Percentiles rank a stretch among this genome's conserved stretches.
phyloP scores from a whole-genome alignment of 305 asterid species.

The Fraxinus sp. region DNA sequence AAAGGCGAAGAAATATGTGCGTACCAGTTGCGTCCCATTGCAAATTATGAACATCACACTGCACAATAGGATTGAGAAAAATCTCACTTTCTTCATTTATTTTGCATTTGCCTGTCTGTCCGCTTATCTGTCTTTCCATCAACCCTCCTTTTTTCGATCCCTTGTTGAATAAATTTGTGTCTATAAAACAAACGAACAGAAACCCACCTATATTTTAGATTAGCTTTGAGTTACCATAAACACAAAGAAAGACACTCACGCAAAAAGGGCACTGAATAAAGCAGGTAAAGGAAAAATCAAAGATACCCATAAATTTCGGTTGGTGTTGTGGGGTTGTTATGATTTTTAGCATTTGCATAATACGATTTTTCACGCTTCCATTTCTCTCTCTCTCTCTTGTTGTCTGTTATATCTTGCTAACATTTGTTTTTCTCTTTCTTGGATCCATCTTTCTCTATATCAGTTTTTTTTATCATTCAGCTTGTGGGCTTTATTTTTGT shows the following conservation, averaged over 20 bases:
- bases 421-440: slow-evolving; percentile 17
- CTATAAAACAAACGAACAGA: background rate
- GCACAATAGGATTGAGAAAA: background rate
- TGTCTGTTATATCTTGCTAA: background rate
- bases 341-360: slow-evolving; percentile 13
- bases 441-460: slow-evolving; percentile 18
- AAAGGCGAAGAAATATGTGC: background rate
- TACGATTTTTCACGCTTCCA: slow-evolving; percentile 18
- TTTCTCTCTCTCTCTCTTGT: background rate
- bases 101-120: background rate
- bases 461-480: background rate
- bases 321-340: slow-evolving; percentile 29
- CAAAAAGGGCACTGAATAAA: slow-evolving; percentile 30
- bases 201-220: background rate
- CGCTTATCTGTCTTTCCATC: background rate
- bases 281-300: slow-evolving; percentile 11
- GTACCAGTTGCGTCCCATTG: background rate
- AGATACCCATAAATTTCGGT: slow-evolving; percentile 51
- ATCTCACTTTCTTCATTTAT: background rate
- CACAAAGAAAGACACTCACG: slow-evolving; percentile 24
- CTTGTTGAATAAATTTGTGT: background rate
- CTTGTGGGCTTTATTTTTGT: slow-evolving; percentile 16
- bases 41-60: background rate
- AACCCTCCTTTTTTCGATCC: background rate
- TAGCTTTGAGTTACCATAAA: background rate